Percentiles rank a stretch among this genome's conserved stretches.
phyloP scores from a whole-genome alignment of 805 yeast species.

The Sugiyamaella qingdaonensis region DNA sequence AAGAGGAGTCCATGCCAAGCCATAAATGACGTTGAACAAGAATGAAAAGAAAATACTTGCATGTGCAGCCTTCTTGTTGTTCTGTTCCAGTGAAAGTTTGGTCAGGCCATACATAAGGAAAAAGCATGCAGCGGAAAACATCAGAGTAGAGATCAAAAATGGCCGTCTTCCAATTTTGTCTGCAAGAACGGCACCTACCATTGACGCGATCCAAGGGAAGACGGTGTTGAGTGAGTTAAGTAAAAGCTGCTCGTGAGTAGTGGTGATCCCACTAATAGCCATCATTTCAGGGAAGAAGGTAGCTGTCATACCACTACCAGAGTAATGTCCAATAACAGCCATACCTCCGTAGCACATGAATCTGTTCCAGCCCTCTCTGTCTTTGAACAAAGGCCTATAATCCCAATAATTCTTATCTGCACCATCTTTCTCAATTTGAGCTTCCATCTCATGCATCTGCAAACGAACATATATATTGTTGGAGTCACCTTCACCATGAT shows the following conservation, averaged over 20 bases:
- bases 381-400: constrained; percentile 9
- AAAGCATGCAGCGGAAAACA: constrained; percentile 6
- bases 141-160: constrained; percentile 20
- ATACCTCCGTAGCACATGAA: constrained; percentile 1
- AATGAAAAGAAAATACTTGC: constrained; percentile 8
- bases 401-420: constrained; percentile 10
- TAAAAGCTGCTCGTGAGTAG: not conserved
- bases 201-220: constrained; percentile 5
- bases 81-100: constrained; percentile 18
- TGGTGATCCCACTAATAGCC: not conserved
- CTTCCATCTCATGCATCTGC: constrained; percentile 8
- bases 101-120: constrained; percentile 18
- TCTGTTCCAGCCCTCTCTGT: constrained; percentile 5
- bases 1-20: constrained; percentile 33
- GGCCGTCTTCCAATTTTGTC: constrained; percentile 28
- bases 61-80: constrained; percentile 13
- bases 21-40: constrained; percentile 10
- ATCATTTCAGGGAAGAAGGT: not conserved
- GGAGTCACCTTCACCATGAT: constrained; percentile 13
- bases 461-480: constrained; percentile 7
- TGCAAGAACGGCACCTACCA: not conserved
- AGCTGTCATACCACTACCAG: not conserved
- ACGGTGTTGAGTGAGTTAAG: constrained; percentile 12
- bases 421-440: constrained; percentile 5
- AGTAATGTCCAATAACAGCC: not conserved